Evolutionary conservation across 768 basidiomycete species (phyloP).

Genomic region (Lepiota subincarnata): DNA sequence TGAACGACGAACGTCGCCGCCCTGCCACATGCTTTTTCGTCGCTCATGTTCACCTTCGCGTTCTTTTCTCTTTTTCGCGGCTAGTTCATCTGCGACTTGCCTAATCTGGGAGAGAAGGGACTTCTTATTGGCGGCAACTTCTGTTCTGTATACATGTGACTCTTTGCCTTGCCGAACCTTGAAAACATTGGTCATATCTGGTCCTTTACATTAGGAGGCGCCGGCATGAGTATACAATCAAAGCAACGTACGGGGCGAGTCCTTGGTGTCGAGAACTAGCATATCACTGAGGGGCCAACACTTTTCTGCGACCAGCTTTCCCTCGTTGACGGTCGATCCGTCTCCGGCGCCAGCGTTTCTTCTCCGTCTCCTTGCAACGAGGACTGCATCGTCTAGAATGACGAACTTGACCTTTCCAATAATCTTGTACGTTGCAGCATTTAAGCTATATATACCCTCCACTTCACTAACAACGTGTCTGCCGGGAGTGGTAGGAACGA

Average conservation of each 20-base stretch:
- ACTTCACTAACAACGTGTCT: slow-evolving; percentile 88
- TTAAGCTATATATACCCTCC: slow-evolving; percentile 77
- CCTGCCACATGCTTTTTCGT: slow-evolving; percentile 70
- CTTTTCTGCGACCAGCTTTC: slow-evolving; percentile 85
- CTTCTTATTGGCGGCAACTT: slow-evolving; percentile 81
- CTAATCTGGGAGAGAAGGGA: slow-evolving; percentile 80
- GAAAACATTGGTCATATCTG: slow-evolving; percentile 92
- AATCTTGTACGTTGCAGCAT: slow-evolving; percentile 93
- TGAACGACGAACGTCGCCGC: slow-evolving; percentile 27
- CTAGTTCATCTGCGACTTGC: slow-evolving; percentile 88
- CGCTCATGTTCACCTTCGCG: slow-evolving; percentile 91
- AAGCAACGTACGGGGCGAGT: slow-evolving; percentile 69
- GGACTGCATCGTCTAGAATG: slow-evolving; percentile 84
- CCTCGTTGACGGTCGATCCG: slow-evolving; percentile 48
- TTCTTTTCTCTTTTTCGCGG: slow-evolving; percentile 85
- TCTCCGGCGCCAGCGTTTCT: slow-evolving; percentile 49
- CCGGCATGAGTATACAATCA: slow-evolving; percentile 4
- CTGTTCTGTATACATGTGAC: slow-evolving; percentile 89
- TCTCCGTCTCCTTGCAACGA: slow-evolving; percentile 78
- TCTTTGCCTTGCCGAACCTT: slow-evolving; percentile 93
- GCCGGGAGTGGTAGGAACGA: slow-evolving; percentile 86
- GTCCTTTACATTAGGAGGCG: not conserved
- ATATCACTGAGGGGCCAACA: slow-evolving; percentile 95
- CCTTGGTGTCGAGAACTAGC: slow-evolving; percentile 93
- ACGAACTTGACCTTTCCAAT: slow-evolving; percentile 86